Evolutionary conservation across 176 grass and related monocot species (phyloP), one percentile per base, ranked within the genome.

Genomic region (Pontederia paniculata): DNA sequence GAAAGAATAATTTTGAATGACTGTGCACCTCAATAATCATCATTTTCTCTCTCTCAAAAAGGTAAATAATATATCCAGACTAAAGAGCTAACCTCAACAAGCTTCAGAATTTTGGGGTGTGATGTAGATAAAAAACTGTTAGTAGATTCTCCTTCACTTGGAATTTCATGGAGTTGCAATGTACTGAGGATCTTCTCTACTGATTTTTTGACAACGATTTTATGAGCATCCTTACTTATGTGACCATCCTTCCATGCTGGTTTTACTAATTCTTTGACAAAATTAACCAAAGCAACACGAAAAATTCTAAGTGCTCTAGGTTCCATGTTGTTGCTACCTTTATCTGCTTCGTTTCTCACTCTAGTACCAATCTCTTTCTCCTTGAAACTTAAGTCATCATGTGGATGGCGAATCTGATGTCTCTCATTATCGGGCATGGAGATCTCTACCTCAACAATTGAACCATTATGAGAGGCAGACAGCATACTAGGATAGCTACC

Each of bases 181-280:
- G 77, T 61, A 71, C 19, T 22, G 51, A 84, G 37, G 63, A 89
- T 52, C 68, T 89, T 89, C 17, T 89, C 77, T 28, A 77, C 67
- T 10, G 66, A 66, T 64, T 89, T 89, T 55, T 81, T 89, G 52
- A 84, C 77, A 22, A 89, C 70, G 49, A 58, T 56, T 50, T 73
- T 89, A 66, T 84, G 67, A 70, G 77, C 60, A 73, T 84, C 80
- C 73, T 80, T 89, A 75, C 53, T 89, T 63, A 81, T 57, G 66
- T 55, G 62, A 37, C 86, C 86, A 52, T 84, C 77, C 50, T 80
- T 76, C 81, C 81, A 84, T 55, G 50, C 61, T 66, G 86, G 74
- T 80, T 78, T 80, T 56, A 89, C 21, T 67, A 89, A 72, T 61
- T 81, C 81, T 67, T 89, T 89, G 12, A 89, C 71, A 81, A 77